A percentile compares a stretch with the other conserved stretches of the same genome.
Evolutionary conservation across 148 eudicot genomes (phyloP).

Genomic region (Pharnaceum exiguum): DNA sequence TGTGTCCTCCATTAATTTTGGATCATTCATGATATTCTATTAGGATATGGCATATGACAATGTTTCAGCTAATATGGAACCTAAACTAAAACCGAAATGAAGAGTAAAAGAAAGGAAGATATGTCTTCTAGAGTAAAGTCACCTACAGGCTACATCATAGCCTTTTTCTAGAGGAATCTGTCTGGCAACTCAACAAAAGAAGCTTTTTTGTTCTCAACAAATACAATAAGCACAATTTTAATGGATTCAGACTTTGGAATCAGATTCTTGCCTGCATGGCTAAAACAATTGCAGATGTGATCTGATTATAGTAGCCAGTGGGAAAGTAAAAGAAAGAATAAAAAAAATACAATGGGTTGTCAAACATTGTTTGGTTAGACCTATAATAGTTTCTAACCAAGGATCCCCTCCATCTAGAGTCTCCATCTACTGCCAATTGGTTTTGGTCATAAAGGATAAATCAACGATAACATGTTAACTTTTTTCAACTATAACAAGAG

Average conservation of each 20-base stretch:
- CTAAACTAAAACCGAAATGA: too few species aligned
- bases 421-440: too few species aligned
- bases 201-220: conserved; percentile 12
- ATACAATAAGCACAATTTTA: conserved; percentile 4
- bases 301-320: not conserved
- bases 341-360: not conserved
- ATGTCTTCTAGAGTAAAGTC: not conserved
- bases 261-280: conserved; percentile 22
- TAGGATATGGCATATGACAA: too few species aligned
- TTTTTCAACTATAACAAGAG: not conserved
- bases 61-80: too few species aligned
- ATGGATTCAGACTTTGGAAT: conserved; percentile 12
- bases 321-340: not conserved
- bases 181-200: not conserved
- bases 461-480: too few species aligned
- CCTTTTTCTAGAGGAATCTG: not conserved
- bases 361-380: not conserved
- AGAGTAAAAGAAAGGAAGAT: not conserved
- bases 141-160: not conserved
- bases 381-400: too few species aligned
- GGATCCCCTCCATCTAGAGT: too few species aligned
- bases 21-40: too few species aligned
- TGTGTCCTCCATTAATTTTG: too few species aligned
- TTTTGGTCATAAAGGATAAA: too few species aligned
- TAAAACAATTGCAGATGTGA: not conserved